Percentiles rank a stretch among this genome's conserved stretches.
phyloP scores from a whole-genome alignment of 768 basidiomycete species.

The Trametes meyenii region DNA sequence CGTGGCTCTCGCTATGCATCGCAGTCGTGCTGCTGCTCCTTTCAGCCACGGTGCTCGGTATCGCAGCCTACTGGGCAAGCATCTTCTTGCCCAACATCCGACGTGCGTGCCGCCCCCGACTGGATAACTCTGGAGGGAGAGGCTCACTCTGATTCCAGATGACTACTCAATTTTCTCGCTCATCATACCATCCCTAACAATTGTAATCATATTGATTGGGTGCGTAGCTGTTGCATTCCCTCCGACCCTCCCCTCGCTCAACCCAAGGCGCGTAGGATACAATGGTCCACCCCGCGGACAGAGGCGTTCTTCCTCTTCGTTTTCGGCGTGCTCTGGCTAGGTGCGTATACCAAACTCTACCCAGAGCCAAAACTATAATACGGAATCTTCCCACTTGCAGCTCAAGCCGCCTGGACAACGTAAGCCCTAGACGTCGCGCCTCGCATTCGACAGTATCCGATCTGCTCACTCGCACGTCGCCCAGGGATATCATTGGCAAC shows the following conservation, averaged over 20 bases:
- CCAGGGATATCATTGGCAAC: conserved; percentile 69
- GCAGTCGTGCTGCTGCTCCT: conserved; percentile 43
- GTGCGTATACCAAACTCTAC: conserved; percentile 42
- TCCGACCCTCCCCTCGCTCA: not conserved
- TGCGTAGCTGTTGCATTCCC: conserved; percentile 46
- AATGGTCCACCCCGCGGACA: conserved; percentile 69
- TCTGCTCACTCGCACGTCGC: not conserved
- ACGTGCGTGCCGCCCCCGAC: conserved; percentile 44
- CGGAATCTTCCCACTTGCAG: conserved; percentile 37
- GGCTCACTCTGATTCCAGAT: conserved; percentile 40
- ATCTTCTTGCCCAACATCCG: conserved; percentile 68
- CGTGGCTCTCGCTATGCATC: not conserved
- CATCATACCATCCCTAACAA: conserved; percentile 64
- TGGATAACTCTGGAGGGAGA: not conserved
- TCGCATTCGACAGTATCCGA: not conserved
- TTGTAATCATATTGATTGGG: conserved; percentile 54
- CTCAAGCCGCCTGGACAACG: conserved; percentile 77
- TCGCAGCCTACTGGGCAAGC: conserved; percentile 66
- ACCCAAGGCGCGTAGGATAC: conserved; percentile 45
- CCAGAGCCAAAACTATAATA: not conserved
- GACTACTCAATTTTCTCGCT: conserved; percentile 75
- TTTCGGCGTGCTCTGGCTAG: conserved; percentile 67
- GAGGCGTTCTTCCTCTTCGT: conserved; percentile 60
- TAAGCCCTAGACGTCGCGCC: conserved; percentile 37
- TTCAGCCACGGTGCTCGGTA: conserved; percentile 60